Conservation (phyloP, 1,139 yeast genomes). For the Debaryomyces nepalensis region DNA sequence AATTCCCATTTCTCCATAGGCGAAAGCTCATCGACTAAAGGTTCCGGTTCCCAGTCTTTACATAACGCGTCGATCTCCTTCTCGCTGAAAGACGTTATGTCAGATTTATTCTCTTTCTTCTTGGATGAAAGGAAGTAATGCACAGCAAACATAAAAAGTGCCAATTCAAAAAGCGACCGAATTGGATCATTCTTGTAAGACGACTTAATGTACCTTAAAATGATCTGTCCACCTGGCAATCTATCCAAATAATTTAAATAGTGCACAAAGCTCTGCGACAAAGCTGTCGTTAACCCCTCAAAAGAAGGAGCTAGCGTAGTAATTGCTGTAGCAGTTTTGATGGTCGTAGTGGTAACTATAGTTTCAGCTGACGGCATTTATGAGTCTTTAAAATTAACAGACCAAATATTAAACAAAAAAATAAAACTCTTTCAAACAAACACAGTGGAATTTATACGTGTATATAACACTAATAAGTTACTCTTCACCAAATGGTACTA, state of each 20-base stretch:
- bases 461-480: neutral
- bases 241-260: constrained; percentile 42
- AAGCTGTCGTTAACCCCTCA: constrained; percentile 40
- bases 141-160: constrained; percentile 80
- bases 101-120: constrained; percentile 77
- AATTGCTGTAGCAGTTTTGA: constrained; percentile 33
- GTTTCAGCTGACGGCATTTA: constrained; percentile 20
- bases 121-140: constrained; percentile 83
- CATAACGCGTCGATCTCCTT: constrained; percentile 82
- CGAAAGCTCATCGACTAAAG: constrained; percentile 62
- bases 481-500: neutral
- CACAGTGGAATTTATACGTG: neutral
- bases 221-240: constrained; percentile 81
- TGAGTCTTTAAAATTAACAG: neutral
- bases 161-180: constrained; percentile 80
- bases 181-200: constrained; percentile 95
- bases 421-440: neutral
- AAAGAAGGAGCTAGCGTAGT: constrained; percentile 44
- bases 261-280: constrained; percentile 40
- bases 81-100: constrained; percentile 64
- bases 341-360: constrained; percentile 22
- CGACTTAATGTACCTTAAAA: constrained; percentile 78
- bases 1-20: constrained; percentile 65
- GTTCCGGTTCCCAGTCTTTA: constrained; percentile 91
- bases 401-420: neutral